These are phyloP conservation scores for Jacaranda copaia DNA, from an alignment of 257 asterid species.

Conservation along the genomic window DNA sequence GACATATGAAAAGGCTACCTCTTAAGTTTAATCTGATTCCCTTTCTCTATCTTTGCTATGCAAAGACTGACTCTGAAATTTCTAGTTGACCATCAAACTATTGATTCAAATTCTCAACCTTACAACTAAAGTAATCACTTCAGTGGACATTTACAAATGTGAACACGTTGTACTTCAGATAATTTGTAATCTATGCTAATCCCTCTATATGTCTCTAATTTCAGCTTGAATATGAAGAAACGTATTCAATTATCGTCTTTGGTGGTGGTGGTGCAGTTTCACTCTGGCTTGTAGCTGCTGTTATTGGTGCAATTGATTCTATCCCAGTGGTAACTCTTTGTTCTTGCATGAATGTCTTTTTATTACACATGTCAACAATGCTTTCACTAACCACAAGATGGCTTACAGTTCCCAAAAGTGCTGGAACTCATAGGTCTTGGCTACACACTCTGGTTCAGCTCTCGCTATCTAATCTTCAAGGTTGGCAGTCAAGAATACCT, in stretches of 20 bases:
- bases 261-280: slow-evolving; percentile 67
- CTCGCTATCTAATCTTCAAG: slow-evolving; percentile 81
- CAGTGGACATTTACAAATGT: neutral
- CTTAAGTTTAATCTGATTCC: neutral
- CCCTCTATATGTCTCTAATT: neutral
- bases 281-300: slow-evolving; percentile 64
- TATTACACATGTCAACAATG: neutral
- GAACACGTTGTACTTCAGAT: no score
- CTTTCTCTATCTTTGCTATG: neutral
- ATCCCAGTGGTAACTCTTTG: slow-evolving; percentile 65
- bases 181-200: neutral
- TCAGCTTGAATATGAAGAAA: slow-evolving; percentile 66
- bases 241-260: slow-evolving; percentile 55
- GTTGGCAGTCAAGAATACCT: slow-evolving; percentile 38
- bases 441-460: slow-evolving; percentile 78
- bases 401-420: slow-evolving; percentile 63
- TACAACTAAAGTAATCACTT: neutral
- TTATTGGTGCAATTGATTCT: slow-evolving; percentile 79
- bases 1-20: neutral
- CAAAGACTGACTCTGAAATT: neutral
- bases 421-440: slow-evolving; percentile 59
- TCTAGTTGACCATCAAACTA: neutral
- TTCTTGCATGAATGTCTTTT: neutral
- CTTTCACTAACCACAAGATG: neutral
- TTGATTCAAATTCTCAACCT: neutral